Evolutionary conservation across 2,329 filamentous ascomycete species (phyloP), one percentile per base, ranked within the genome.

Genomic region (Alternaria atra): DNA sequence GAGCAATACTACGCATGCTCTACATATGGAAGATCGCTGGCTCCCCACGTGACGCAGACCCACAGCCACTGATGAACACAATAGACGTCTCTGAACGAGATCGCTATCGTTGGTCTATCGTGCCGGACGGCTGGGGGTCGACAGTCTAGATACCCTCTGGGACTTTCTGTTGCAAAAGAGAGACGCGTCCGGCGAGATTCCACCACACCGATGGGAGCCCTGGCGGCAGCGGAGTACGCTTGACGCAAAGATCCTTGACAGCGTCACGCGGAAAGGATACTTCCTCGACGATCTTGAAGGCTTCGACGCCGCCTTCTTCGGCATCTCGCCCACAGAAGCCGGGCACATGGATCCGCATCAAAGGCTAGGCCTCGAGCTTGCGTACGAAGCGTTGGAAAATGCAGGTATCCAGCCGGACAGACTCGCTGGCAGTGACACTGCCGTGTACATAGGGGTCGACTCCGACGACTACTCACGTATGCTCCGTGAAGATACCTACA

Each of bases 81-180:
- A 47, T 29, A 55, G 52, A 8, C 52, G 7, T 39, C 42, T 25
- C n/a, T 17, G 17, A 34, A 35, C 13, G 70, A 72, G 46, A 67
- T 79, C 15, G 77, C 77, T 7, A 71, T 80, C 17, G 68, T 79
- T 15, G 77, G 77, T 5, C 69, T 77, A 58, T 69, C 69, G 6
- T 80, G 77, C 54, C 72, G 76, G 27, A 61, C 70, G 1, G 69
- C 77, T 3, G 75, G 77, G 5, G 2, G 74, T 69, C 39, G 58
- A 74, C 35, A 65, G 58, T 15, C 76, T 74, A 0, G 74, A 76
- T 17, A 61, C 75, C 34, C 72, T 80, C 7, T 80, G 77, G 77
- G 27, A 76, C 20, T 72, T 71, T 30, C 52, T 79, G 1, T 37
- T 76, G 17, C 53, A 72, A 10, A 71, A 76, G 56, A 67, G 68